Evolutionary conservation across 2,329 filamentous ascomycete genomes (phyloP).

Genomic region (Verticillium alfalfae): DNA sequence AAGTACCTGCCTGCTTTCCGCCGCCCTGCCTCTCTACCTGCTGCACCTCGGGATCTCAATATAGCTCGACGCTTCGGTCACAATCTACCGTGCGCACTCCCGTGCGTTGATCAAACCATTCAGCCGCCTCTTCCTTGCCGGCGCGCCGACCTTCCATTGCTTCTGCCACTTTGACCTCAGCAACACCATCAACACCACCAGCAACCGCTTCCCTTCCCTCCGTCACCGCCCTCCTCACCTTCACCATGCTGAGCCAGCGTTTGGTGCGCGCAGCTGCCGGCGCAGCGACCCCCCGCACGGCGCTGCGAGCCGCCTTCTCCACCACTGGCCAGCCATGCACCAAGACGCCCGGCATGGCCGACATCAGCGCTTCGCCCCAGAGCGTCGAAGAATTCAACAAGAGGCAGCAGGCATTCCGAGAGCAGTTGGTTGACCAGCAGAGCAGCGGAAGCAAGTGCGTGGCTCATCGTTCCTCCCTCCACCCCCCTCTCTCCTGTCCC

Average conservation of each 20-base stretch:
- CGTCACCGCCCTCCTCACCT: constrained; percentile 18
- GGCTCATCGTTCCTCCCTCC: constrained; percentile 33
- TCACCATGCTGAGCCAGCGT: constrained; percentile 45
- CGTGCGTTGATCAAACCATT: neutral
- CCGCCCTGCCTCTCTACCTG: neutral
- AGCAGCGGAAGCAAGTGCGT: constrained; percentile 84
- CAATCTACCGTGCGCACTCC: neutral
- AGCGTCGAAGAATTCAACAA: constrained; percentile 71
- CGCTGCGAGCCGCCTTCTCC: constrained; percentile 48
- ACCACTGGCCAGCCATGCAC: constrained; percentile 39
- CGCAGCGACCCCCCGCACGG: constrained; percentile 37
- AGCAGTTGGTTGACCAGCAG: constrained; percentile 70
- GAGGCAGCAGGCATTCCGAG: constrained; percentile 82
- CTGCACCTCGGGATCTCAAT: neutral
- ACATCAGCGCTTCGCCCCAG: constrained; percentile 64
- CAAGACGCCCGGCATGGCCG: constrained; percentile 72
- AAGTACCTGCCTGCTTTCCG: constrained; percentile 9
- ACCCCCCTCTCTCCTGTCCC: constrained; percentile 32
- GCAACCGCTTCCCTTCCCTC: constrained; percentile 1
- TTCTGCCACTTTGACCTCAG: constrained; percentile 1
- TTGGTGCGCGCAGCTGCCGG: constrained; percentile 39
- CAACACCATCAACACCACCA: constrained; percentile 1
- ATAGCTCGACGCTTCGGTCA: neutral
- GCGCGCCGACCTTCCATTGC: neutral
- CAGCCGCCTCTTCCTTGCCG: neutral